Base-by-base conservation (phyloP, 164 flowering plant species). In the Hamamelis virginiana region DNA sequence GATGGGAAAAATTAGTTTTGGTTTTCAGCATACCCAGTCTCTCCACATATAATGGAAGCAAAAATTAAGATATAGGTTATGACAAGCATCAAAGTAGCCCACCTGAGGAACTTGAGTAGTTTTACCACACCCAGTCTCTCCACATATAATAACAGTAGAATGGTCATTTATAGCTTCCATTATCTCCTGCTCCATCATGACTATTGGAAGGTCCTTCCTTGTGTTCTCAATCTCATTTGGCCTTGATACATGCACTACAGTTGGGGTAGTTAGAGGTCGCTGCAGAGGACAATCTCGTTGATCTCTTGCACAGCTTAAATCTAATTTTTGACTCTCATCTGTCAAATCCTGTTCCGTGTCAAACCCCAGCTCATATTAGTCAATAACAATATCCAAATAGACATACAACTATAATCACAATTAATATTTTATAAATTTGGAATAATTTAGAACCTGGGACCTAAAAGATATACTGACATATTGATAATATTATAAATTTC, bases 21-120 rank as follows among this genome's bases (percentile, higher is more conserved):
- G 52, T 50, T 92, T 79, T 94, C 92, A 59, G 97, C 97, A 79
- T 97, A 92, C 23, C 97, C 98, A 71, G 97, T 94, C 71, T 92
- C 95, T 74, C 98, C 97, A 76, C 97, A 91, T 21, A 94, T 81
- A 71, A 94, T 89, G 47, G 64, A 27, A 56, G 38, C 27, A 23
- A 33, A 27, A n/a, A 33, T 33, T 33, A 6, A 28, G 9, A n/a
- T n/a, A n/a, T 8, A 48, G 60, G 61, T 41, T 23, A 18, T 52
- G 9, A 60, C 51, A 72, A 47, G 5, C 45, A 73, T 51, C 16
- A 25, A 65, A 64, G 25, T 23, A 58, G 25, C 65, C 13, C 56
- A 89, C 97, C 94, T 92, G 97, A 61, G 98, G 98, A 69, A 94
- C 90, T 81, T 94, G 97, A 53, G 97, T 92, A 41, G 97, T 92